Evolutionary conservation across 108 stramenopile species (phyloP), one percentile per base, ranked within the genome.

Genomic region (Pseudonitzschia multiseries): DNA sequence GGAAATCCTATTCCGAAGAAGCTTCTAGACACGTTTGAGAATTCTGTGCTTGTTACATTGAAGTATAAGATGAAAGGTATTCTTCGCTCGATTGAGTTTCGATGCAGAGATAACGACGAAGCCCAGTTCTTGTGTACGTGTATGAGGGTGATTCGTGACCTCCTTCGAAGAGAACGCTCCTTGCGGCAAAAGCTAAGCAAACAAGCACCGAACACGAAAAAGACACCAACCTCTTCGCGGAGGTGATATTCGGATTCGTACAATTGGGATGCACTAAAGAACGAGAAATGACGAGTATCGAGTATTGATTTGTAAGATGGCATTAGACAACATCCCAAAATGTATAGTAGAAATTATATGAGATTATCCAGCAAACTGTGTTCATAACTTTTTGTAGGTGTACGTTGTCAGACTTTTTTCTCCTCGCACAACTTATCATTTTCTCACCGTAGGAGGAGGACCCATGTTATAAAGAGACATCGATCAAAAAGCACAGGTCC

Each of bases 111-210:
- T 42, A 78, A 77, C 40, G 81, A 78, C 41, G 76, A 82, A 52
- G 81, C 81, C 1, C 81, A 78, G 50, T 78, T 82, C 71, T 43
- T 82, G 33, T 82, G 81, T 44, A 78, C 77, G 22, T 72, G 81
- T 50, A 70, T 82, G 66, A 68, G 81, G 57, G 77, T 82, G 10
- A 70, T 69, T 44, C 66, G 77, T 8, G 81, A 82, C 59, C 32
- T 82, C 17, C 68, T 81, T 8, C 76, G 72, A 52, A 65, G 79
- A 48, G 79, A 79, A 44, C 57, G 72, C 8, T 46, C 72, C 8
- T 61, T 79, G 43, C 65, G 77, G 22, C 65, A 72, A 40, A 67
- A 65, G 26, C n/a, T 50, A 44, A 67, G 46, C 28, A 67, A 67
- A 50, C 31, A 65, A 65, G 13, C 43, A 9, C 15, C 5, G 17